Evolutionary conservation across 1,284 basidiomycete species (phyloP).

Genomic region (Leucoagaricus sp.): DNA sequence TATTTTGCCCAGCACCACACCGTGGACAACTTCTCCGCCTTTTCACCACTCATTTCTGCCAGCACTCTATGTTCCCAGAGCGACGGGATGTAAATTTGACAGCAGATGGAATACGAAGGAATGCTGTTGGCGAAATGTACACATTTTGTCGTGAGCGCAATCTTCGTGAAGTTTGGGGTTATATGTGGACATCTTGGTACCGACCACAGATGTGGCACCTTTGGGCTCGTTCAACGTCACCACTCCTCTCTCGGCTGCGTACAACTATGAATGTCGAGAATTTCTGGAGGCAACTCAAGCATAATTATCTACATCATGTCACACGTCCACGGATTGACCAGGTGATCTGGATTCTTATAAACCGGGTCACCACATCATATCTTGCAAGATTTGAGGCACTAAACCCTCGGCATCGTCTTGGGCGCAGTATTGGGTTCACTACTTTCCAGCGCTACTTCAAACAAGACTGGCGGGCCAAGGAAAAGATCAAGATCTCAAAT

Average conservation of each 20-base stretch:
- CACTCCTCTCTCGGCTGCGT: conserved; percentile 22
- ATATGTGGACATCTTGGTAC: conserved; percentile 38
- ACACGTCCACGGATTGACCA: conserved; percentile 30
- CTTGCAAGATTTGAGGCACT: no score
- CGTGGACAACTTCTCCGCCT: conserved; percentile 27
- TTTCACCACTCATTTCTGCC: conserved; percentile 22
- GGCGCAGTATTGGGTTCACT: no score
- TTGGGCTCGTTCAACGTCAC: conserved; percentile 32
- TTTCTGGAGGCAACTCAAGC: conserved; percentile 35
- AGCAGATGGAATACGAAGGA: conserved; percentile 20
- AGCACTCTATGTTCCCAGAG: conserved; percentile 18
- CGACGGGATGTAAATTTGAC: conserved; percentile 14
- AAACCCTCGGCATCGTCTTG: no score
- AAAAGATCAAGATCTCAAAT: no score
- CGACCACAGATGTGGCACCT: conserved; percentile 30
- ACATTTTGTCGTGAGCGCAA: conserved; percentile 27
- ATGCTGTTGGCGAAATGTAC: conserved; percentile 34
- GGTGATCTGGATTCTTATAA: conserved; percentile 30
- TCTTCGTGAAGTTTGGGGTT: conserved; percentile 35
- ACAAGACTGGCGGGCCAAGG: no score
- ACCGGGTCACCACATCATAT: background rate
- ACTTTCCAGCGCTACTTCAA: no score
- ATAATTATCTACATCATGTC: conserved; percentile 29
- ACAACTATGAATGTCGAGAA: conserved; percentile 39
- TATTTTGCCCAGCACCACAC: conserved; percentile 34